A percentile compares a stretch with the other conserved stretches of the same genome.
phyloP scores from a whole-genome alignment of 257 asterid species.

The Misopates orontium region DNA sequence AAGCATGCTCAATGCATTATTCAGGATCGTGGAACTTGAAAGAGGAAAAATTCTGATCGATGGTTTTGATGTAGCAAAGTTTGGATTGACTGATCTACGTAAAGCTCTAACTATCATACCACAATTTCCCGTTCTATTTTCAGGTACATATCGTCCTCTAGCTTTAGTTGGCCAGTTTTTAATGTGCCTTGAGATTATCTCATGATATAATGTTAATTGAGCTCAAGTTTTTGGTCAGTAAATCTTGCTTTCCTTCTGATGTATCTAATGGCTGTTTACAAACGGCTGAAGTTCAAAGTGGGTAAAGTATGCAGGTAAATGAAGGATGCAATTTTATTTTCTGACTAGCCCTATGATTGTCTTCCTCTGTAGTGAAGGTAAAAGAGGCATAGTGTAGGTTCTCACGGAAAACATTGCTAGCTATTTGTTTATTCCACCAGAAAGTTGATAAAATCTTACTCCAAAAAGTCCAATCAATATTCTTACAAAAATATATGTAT shows the following conservation, averaged over 20 bases:
- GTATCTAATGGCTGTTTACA: too few species aligned
- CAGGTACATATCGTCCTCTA: conserved; percentile 28
- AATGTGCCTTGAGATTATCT: background rate
- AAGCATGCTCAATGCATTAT: conserved; percentile 49
- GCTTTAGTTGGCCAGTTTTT: background rate
- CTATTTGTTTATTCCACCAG: too few species aligned
- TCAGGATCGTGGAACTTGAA: conserved; percentile 48
- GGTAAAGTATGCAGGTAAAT: too few species aligned
- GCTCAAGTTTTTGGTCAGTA: background rate
- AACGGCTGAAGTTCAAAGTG: too few species aligned
- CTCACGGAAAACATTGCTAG: too few species aligned
- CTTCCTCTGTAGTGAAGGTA: too few species aligned
- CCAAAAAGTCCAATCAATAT: too few species aligned
- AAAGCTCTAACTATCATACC: conserved; percentile 48
- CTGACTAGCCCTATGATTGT: too few species aligned
- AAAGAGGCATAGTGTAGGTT: too few species aligned
- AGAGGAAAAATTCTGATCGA: conserved; percentile 43
- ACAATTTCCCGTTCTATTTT: conserved; percentile 50
- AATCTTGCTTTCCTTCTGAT: background rate
- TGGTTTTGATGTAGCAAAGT: conserved; percentile 35
- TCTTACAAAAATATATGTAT: background rate
- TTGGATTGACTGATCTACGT: conserved; percentile 43
- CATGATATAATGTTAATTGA: background rate
- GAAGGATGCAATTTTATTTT: too few species aligned
- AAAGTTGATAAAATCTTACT: too few species aligned